These are phyloP conservation scores for Clarireedia paspali DNA, from an alignment of 2,329 filamentous ascomycete species.

Conservation along the genomic window DNA sequence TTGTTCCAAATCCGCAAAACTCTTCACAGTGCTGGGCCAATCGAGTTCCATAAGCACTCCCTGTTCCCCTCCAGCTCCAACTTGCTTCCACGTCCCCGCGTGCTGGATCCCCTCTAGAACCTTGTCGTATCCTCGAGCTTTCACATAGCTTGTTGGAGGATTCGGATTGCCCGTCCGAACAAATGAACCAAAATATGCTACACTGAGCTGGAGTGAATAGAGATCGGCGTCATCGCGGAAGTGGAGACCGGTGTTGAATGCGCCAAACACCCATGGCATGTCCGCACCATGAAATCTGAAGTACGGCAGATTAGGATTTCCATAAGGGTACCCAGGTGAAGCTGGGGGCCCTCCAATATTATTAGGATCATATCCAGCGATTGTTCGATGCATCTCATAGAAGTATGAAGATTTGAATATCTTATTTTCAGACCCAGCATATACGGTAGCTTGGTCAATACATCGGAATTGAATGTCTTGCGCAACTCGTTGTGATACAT, in stretches of 20 bases:
- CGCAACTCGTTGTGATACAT: conserved; percentile 43
- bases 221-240: conserved; percentile 40
- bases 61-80: conserved; percentile 30
- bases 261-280: conserved; percentile 40
- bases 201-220: conserved; percentile 37
- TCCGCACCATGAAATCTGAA: conserved; percentile 46
- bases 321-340: conserved; percentile 34
- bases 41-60: conserved; percentile 38
- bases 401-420: conserved; percentile 41
- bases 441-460: conserved; percentile 47
- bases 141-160: conserved; percentile 34
- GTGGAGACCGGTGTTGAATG: conserved; percentile 22
- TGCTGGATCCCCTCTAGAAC: conserved; percentile 10
- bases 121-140: conserved; percentile 35
- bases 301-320: conserved; percentile 43
- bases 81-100: conserved; percentile 27
- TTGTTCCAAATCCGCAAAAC: conserved; percentile 40
- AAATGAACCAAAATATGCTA: conserved; percentile 41
- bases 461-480: conserved; percentile 49
- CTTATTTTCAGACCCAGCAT: conserved; percentile 33
- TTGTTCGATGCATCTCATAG: conserved; percentile 44
- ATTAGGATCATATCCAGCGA: conserved; percentile 43
- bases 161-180: conserved; percentile 40
- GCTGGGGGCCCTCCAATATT: conserved; percentile 38
- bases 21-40: conserved; percentile 33